Percentiles rank a stretch among this genome's conserved stretches.
Evolutionary conservation across 2,329 filamentous ascomycete species (phyloP).

Genomic region (Dissoconium aciculare): DNA sequence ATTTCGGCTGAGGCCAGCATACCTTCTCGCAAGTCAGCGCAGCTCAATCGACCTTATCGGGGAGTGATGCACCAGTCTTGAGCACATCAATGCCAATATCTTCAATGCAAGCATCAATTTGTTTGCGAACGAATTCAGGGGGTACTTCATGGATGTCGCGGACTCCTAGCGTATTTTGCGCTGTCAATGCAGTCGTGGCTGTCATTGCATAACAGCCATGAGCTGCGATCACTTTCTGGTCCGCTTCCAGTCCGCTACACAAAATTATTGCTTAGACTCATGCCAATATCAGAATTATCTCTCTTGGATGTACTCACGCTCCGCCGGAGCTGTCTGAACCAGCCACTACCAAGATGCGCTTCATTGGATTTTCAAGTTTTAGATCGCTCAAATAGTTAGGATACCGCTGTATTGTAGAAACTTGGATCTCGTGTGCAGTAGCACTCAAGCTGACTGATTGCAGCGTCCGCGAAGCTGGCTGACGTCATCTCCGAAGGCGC

Average conservation of each 20-base stretch:
- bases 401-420: conserved; percentile 1
- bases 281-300: not conserved
- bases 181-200: conserved; percentile 86
- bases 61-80: conserved; percentile 56
- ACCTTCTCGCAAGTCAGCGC: conserved; percentile 35
- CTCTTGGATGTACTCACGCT: conserved; percentile 50
- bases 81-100: conserved; percentile 83
- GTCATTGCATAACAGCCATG: conserved; percentile 95
- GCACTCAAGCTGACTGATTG: too few relatives aligned
- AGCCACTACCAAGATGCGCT: conserved; percentile 62
- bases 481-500: too few relatives aligned
- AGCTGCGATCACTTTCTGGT: conserved; percentile 84
- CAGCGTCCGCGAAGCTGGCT: too few relatives aligned
- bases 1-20: conserved; percentile 67
- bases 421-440: too few relatives aligned
- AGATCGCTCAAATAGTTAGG: conserved; percentile 1
- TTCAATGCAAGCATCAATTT: conserved; percentile 69
- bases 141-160: conserved; percentile 67
- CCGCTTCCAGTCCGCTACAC: conserved; percentile 74
- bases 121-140: conserved; percentile 61
- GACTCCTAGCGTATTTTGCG: conserved; percentile 82
- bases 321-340: conserved; percentile 85
- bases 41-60: conserved; percentile 1
- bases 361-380: conserved; percentile 18
- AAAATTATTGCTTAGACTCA: conserved; percentile 7